These are phyloP conservation scores for Peziza echinospora DNA, from an alignment of 495 filamentous ascomycete genomes.

Conservation along the genomic window DNA sequence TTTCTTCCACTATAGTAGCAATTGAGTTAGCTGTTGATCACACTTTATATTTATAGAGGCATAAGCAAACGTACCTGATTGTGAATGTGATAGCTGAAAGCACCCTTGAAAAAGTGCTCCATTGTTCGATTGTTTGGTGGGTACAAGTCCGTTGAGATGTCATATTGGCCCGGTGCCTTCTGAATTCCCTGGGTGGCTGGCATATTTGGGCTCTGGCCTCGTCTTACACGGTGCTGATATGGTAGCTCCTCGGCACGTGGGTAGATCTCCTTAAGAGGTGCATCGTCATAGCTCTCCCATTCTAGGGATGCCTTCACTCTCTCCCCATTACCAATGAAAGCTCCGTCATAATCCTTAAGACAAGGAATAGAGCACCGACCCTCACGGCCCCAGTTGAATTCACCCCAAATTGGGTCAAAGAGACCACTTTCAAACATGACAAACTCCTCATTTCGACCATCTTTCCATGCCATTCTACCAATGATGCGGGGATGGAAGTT, in stretches of 20 bases:
- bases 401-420: constrained; percentile 38
- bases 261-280: constrained; percentile 12
- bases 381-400: constrained; percentile 32
- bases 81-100: constrained; percentile 37
- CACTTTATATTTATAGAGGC: not conserved
- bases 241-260: constrained; percentile 9
- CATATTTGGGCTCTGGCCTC: constrained; percentile 3
- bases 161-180: constrained; percentile 18
- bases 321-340: constrained; percentile 26
- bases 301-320: constrained; percentile 26
- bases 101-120: constrained; percentile 34
- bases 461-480: constrained; percentile 35
- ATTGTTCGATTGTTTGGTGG: constrained; percentile 33
- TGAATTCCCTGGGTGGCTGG: constrained; percentile 11
- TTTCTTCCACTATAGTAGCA: constrained; percentile 25
- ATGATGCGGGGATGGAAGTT: constrained; percentile 36
- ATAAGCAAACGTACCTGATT: constrained; percentile 28
- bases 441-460: constrained; percentile 30
- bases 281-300: constrained; percentile 31
- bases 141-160: constrained; percentile 26
- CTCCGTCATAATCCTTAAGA: constrained; percentile 30
- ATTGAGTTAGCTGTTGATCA: constrained; percentile 2
- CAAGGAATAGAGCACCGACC: constrained; percentile 33
- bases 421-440: constrained; percentile 35
- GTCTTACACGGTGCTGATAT: constrained; percentile 3